Conservation (phyloP, 768 basidiomycete genomes). For the Hysterangium stoloniferum region DNA sequence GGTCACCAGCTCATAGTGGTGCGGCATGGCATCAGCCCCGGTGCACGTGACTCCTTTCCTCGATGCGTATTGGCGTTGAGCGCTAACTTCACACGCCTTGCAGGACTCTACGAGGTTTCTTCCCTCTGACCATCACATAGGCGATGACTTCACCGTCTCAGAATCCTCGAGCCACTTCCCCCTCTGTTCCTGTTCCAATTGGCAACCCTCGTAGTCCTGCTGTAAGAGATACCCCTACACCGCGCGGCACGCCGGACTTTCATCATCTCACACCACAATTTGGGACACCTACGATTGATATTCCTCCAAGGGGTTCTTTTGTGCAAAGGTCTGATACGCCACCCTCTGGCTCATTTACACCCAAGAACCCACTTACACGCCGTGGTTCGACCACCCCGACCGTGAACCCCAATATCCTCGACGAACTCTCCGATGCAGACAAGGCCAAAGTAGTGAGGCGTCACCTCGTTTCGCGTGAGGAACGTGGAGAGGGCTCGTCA, state of each 20-base stretch:
- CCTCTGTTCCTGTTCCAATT: constrained; percentile 16
- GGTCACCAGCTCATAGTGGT: too few species aligned
- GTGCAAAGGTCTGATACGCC: neutral
- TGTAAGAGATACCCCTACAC: constrained; percentile 3
- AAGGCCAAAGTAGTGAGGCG: constrained; percentile 73
- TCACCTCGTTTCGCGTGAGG: constrained; percentile 73
- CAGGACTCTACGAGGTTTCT: neutral
- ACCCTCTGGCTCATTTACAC: constrained; percentile 3
- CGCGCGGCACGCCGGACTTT: constrained; percentile 11
- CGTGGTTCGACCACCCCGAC: neutral
- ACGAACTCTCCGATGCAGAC: constrained; percentile 70
- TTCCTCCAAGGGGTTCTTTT: constrained; percentile 8
- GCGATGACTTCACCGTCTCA: too few species aligned
- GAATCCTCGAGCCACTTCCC: too few species aligned
- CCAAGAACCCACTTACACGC: neutral
- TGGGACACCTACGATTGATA: constrained; percentile 12
- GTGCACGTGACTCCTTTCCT: too few species aligned
- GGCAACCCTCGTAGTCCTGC: constrained; percentile 12
- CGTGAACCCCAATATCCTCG: constrained; percentile 25
- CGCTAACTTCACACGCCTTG: neutral
- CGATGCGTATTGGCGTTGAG: too few species aligned
- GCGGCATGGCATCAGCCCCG: too few species aligned
- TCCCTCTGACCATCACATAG: neutral
- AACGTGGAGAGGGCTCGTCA: constrained; percentile 36
- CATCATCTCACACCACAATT: constrained; percentile 12